These are phyloP conservation scores for Xenoacremonium recifei DNA, from an alignment of 2,329 filamentous ascomycete genomes.

Conservation along the genomic window DNA sequence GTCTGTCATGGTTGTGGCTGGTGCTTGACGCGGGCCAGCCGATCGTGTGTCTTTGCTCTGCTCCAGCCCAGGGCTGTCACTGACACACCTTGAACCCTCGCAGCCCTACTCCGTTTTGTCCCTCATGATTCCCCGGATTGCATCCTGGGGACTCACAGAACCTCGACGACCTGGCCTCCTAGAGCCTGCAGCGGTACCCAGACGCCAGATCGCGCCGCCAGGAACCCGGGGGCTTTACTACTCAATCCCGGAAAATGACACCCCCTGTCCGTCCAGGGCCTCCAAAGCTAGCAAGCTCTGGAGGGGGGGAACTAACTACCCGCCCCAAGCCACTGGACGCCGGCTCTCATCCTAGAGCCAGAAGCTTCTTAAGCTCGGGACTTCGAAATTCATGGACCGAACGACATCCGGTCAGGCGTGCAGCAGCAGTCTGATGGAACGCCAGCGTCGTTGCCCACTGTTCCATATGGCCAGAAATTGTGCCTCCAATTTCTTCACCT, in stretches of 20 bases:
- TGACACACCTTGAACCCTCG: slow-evolving; percentile 18
- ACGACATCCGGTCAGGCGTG: too few relatives aligned
- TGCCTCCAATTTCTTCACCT: slow-evolving; percentile 30
- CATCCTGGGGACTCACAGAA: slow-evolving; percentile 12
- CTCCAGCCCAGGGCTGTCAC: slow-evolving; percentile 13
- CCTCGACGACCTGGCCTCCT: not conserved
- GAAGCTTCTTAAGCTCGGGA: slow-evolving; percentile 9
- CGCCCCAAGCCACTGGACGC: slow-evolving; percentile 12
- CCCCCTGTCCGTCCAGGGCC: slow-evolving; percentile 11
- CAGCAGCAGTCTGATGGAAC: slow-evolving; percentile 19
- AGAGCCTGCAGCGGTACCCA: slow-evolving; percentile 9
- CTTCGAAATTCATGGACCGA: slow-evolving; percentile 17
- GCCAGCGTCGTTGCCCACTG: slow-evolving; percentile 11
- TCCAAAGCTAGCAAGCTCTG: slow-evolving; percentile 1
- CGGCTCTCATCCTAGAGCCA: slow-evolving; percentile 4
- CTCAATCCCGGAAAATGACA: slow-evolving; percentile 13
- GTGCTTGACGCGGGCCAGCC: slow-evolving; percentile 18
- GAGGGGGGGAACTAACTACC: slow-evolving; percentile 7
- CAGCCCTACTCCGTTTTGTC: slow-evolving; percentile 26
- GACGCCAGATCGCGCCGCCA: slow-evolving; percentile 12
- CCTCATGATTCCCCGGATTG: slow-evolving; percentile 12
- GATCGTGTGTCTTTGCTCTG: slow-evolving; percentile 13
- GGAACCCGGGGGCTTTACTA: slow-evolving; percentile 6
- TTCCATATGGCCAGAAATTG: slow-evolving; percentile 28
- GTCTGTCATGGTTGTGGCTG: slow-evolving; percentile 24